A percentile compares a stretch with the other conserved stretches of the same genome.
phyloP scores from a whole-genome alignment of 2,329 filamentous ascomycete genomes.

The Leptographium radiaticola region DNA sequence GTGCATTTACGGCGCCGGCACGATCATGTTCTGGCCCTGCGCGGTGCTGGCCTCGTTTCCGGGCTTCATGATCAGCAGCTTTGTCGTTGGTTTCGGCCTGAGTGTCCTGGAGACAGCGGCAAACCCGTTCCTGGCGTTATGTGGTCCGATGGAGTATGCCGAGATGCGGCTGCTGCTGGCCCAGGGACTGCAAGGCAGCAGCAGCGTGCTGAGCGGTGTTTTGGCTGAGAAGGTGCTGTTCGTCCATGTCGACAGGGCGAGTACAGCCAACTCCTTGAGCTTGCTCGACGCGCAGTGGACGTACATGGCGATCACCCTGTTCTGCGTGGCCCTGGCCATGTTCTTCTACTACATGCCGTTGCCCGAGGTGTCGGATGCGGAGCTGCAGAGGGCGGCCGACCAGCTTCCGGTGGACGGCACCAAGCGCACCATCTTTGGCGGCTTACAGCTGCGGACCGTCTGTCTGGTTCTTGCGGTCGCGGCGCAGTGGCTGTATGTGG shows the following conservation, averaged over 20 bases:
- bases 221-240: conserved; percentile 67
- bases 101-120: conserved; percentile 69
- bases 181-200: conserved; percentile 65
- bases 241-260: conserved; percentile 31
- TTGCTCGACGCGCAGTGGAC: conserved; percentile 73
- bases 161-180: conserved; percentile 65
- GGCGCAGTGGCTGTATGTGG: conserved; percentile 69
- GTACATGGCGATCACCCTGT: conserved; percentile 66
- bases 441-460: conserved; percentile 40
- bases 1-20: conserved; percentile 60
- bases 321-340: conserved; percentile 56
- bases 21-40: conserved; percentile 79
- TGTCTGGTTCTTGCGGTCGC: conserved; percentile 57
- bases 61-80: conserved; percentile 61
- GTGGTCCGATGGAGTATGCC: conserved; percentile 58
- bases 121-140: conserved; percentile 60
- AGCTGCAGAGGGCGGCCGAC: conserved; percentile 35
- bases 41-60: conserved; percentile 61
- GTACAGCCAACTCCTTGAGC: conserved; percentile 22
- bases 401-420: conserved; percentile 36
- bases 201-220: conserved; percentile 57
- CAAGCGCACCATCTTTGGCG: conserved; percentile 30
- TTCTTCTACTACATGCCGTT: conserved; percentile 58
- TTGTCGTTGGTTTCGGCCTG: conserved; percentile 66
- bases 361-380: conserved; percentile 44